These are phyloP conservation scores for Neofusicoccum cordaticola DNA, from an alignment of 2,329 filamentous ascomycete species.

Conservation along the genomic window DNA sequence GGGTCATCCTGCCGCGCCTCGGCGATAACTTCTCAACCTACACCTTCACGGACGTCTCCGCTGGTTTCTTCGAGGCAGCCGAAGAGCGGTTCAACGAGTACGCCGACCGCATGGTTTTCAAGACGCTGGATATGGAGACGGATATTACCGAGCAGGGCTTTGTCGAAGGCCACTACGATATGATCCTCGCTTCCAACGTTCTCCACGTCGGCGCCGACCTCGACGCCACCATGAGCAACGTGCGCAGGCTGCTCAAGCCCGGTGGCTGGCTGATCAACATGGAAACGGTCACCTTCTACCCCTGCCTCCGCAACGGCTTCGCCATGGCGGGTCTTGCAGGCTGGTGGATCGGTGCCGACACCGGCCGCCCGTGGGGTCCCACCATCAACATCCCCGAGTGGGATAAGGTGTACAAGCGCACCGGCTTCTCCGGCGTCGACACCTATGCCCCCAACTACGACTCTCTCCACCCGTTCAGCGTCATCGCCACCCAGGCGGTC, in stretches of 20 bases:
- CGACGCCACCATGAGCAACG: constrained; percentile 15
- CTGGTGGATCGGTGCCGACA: too few species aligned
- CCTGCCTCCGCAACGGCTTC: background rate
- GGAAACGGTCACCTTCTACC: constrained; percentile 33
- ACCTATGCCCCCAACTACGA: too few species aligned
- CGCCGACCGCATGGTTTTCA: constrained; percentile 16
- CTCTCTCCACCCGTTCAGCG: background rate
- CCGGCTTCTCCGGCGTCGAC: too few species aligned
- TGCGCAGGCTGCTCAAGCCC: background rate
- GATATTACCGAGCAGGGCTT: background rate
- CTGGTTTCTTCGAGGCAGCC: constrained; percentile 16
- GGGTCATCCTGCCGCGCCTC: background rate
- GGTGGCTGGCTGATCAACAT: constrained; percentile 20
- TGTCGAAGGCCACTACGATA: constrained; percentile 18
- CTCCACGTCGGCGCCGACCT: constrained; percentile 22
- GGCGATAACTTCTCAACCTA: constrained; percentile 18
- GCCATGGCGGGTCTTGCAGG: constrained; percentile 24
- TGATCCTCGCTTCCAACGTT: constrained; percentile 22
- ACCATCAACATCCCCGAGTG: too few species aligned
- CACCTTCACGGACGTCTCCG: constrained; percentile 22
- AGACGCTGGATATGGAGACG: too few species aligned
- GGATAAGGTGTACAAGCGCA: too few species aligned
- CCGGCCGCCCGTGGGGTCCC: too few species aligned
- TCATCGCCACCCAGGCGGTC: constrained; percentile 22
- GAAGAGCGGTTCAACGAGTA: constrained; percentile 6